phyloP scores from a whole-genome alignment of 78 protist species.

The Isochrysis galbana region DNA sequence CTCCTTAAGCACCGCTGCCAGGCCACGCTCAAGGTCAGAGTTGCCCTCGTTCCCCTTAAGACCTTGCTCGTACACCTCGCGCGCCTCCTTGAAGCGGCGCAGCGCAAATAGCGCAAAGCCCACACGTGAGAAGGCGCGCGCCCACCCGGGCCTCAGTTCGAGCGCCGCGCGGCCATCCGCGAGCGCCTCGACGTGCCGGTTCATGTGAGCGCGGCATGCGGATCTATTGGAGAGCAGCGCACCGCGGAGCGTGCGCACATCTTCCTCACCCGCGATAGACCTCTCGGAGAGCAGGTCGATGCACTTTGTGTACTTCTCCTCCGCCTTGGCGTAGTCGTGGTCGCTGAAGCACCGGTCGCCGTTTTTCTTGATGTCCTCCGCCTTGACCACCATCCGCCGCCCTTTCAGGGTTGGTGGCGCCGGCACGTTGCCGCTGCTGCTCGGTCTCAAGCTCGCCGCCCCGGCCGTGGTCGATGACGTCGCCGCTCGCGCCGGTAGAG shows the following conservation, averaged over 20 bases:
- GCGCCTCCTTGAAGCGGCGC: not conserved
- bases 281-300: not conserved
- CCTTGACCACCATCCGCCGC: not conserved
- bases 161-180: not conserved
- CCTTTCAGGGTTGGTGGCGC: not conserved
- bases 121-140: constrained; percentile 1
- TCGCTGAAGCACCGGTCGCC: not conserved
- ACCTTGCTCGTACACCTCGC: not conserved
- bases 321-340: not conserved
- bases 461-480: too few relatives aligned
- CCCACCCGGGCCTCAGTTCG: not conserved
- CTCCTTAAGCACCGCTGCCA: not conserved
- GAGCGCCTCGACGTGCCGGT: constrained; percentile 12
- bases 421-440: too few relatives aligned
- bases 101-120: not conserved
- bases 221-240: not conserved
- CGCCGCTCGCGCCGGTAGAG: too few relatives aligned
- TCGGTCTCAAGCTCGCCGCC: too few relatives aligned
- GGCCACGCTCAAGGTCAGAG: not conserved
- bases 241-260: not conserved
- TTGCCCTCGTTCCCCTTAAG: not conserved
- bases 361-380: not conserved
- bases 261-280: not conserved
- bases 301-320: not conserved
- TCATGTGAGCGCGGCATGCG: not conserved